phyloP scores from a whole-genome alignment of 2,329 filamentous ascomycete species.

The Huntiella decipiens region DNA sequence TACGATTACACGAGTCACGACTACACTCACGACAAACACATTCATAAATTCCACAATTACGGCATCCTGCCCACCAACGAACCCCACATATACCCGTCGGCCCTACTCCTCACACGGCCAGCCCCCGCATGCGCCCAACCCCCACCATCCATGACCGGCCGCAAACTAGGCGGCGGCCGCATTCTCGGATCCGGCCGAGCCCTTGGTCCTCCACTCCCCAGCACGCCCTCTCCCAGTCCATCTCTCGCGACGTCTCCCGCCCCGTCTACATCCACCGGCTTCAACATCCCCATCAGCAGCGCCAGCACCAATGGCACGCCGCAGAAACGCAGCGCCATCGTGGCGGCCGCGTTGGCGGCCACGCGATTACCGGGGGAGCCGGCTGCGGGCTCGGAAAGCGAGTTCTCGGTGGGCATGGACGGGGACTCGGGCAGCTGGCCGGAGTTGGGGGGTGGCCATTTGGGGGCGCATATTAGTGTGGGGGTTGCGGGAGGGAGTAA shows the following conservation, averaged over 20 bases:
- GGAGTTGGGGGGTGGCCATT: slow-evolving; percentile 45
- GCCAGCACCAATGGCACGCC: neutral
- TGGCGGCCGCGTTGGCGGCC: neutral
- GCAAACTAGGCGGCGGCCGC: slow-evolving; percentile 81
- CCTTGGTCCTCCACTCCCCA: slow-evolving; percentile 41
- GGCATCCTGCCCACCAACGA: too few relatives aligned
- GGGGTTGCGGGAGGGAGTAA: slow-evolving; percentile 30
- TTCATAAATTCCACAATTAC: too few relatives aligned
- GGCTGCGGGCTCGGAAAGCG: neutral
- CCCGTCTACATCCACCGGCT: slow-evolving; percentile 2
- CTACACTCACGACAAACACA: too few relatives aligned
- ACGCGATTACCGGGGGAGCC: neutral
- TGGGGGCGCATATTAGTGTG: slow-evolving; percentile 66
- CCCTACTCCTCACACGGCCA: neutral
- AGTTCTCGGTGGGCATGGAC: slow-evolving; percentile 30
- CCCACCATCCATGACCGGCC: slow-evolving; percentile 45
- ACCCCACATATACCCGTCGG: too few relatives aligned
- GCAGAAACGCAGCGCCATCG: neutral
- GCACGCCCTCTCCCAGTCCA: slow-evolving; percentile 24
- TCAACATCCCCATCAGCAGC: neutral
- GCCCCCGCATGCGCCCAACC: slow-evolving; percentile 9
- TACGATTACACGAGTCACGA: too few relatives aligned
- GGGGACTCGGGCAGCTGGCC: slow-evolving; percentile 36
- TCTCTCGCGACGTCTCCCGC: slow-evolving; percentile 12
- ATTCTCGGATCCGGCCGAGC: slow-evolving; percentile 74